A percentile compares a stretch with the other conserved stretches of the same genome.
Conservation (phyloP, 805 yeast species). For the Metschnikowia dekortorum region DNA sequence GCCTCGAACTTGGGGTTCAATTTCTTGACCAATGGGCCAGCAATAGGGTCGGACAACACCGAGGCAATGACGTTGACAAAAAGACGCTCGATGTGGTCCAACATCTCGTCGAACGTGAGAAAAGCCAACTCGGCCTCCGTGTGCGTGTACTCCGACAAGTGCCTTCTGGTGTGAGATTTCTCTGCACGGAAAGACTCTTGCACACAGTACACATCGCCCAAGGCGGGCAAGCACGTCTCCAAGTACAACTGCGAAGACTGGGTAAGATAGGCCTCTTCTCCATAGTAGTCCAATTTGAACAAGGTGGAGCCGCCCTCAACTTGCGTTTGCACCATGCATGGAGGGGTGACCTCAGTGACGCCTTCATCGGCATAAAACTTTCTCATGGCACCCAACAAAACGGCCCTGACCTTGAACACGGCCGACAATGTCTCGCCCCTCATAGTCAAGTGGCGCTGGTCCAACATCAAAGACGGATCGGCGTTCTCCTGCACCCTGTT, state of each 20-base stretch:
- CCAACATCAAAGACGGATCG: conserved; percentile 88
- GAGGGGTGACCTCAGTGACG: conserved; percentile 91
- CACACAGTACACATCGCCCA: conserved; percentile 95
- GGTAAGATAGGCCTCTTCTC: conserved; percentile 93
- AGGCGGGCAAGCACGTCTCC: conserved; percentile 92
- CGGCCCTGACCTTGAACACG: conserved; percentile 92
- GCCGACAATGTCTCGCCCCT: conserved; percentile 94
- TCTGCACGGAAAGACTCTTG: conserved; percentile 99
- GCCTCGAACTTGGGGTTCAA: conserved; percentile 87
- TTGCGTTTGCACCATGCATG: conserved; percentile 99
- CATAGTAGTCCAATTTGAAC: conserved; percentile 90
- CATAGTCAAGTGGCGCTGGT: conserved; percentile 91
- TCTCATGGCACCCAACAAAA: conserved; percentile 69
- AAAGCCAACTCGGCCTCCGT: conserved; percentile 93
- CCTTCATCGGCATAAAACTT: conserved; percentile 70
- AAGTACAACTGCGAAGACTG: conserved; percentile 95
- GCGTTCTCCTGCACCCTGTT: conserved; percentile 92
- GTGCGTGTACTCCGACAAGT: conserved; percentile 93
- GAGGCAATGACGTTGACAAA: conserved; percentile 65
- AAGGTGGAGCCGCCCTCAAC: conserved; percentile 99
- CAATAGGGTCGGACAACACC: conserved; percentile 83
- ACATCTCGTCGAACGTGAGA: conserved; percentile 78
- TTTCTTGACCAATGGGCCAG: conserved; percentile 85
- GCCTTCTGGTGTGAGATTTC: conserved; percentile 98
- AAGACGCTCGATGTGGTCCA: conserved; percentile 78